Percentiles rank a stretch among this genome's conserved stretches.
Evolutionary conservation across 495 filamentous ascomycete species (phyloP).

Genomic region (Neurospora sublineolata): DNA sequence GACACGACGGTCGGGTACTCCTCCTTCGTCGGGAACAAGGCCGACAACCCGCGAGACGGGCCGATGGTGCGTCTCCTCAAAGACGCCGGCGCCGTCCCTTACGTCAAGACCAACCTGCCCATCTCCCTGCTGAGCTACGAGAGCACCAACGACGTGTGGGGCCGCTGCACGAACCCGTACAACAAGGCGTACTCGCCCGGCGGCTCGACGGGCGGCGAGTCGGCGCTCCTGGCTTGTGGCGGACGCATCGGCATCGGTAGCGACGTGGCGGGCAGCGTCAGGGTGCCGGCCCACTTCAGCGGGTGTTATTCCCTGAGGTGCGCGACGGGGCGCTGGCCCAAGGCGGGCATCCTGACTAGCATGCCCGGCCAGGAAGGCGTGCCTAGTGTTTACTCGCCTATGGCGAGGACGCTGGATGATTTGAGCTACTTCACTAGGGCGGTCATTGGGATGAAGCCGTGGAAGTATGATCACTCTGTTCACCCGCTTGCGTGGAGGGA

Average conservation of each 20-base stretch:
- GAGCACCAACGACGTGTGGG: conserved; percentile 83
- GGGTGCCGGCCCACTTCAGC: conserved; percentile 79
- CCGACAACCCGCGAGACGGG: conserved; percentile 46
- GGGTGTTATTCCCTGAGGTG: conserved; percentile 87
- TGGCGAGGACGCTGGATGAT: conserved; percentile 81
- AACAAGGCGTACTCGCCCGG: conserved; percentile 76
- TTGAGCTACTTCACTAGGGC: conserved; percentile 74
- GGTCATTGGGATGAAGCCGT: conserved; percentile 74
- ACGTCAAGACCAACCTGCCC: conserved; percentile 92
- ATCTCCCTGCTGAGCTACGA: conserved; percentile 89
- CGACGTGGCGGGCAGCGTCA: conserved; percentile 87
- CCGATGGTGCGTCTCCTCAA: conserved; percentile 67
- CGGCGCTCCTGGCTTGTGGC: conserved; percentile 73
- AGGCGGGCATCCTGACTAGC: conserved; percentile 69
- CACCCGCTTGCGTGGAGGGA: conserved; percentile 75
- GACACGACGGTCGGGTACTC: conserved; percentile 81
- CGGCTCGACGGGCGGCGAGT: conserved; percentile 84
- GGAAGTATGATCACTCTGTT: conserved; percentile 80
- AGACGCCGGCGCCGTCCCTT: conserved; percentile 90
- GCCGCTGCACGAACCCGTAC: conserved; percentile 73
- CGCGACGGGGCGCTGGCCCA: conserved; percentile 93
- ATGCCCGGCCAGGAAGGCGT: conserved; percentile 95
- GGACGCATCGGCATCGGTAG: conserved; percentile 90
- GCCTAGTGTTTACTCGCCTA: conserved; percentile 80
- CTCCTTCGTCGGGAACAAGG: conserved; percentile 53